Evolutionary conservation across 306 rosid genomes (phyloP), one percentile per base, ranked within the genome.

Genomic region (Datisca glomerata): DNA sequence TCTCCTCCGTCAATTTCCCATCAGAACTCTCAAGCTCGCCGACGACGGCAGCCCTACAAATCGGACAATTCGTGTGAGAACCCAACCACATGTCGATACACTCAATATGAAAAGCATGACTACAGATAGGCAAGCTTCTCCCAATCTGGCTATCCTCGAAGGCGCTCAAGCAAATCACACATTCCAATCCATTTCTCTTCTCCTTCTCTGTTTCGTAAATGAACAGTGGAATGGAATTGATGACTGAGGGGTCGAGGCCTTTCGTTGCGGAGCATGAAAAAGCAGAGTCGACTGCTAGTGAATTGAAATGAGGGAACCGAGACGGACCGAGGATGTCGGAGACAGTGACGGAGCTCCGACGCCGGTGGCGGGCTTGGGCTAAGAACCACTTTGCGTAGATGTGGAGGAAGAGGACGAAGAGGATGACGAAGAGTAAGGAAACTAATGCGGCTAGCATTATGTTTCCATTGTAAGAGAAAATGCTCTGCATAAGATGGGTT

Each of bases 51-150:
- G 86, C 78, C 44, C 98, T 63, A 42, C 96, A 91, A 65, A 78
- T 76, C 1, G 98, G 98, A 38, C 98, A 91, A 49, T 54, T 80
- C 15, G 67, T 45, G 60, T 91, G 96, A 0, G 96, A 80, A 41
- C 25, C 49, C 56, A 91, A 28, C 98, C 98, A 91, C 98, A 80
- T 78, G 34, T 91, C 98, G 36, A 91, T 70, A 41, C 96, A 91
- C 19, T 78, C 80, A 3, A 72, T 57, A 35, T 91, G 98, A 25
- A 91, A 91, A 36, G 67, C 75, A 47, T 91, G 98, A 7, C 71
- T 76, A 45, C 98, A 91, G 20, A 70, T 75, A 6, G 84, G 79
- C 31, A 91, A 68, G 6, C 55, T 61, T 60, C 80, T 64, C 0
- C 96, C 96, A 21, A 66, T 64, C 8, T 91, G 94, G 11, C 76